phyloP scores from a whole-genome alignment of 2,329 filamentous ascomycete genomes.

The Elsinoe ampelina region DNA sequence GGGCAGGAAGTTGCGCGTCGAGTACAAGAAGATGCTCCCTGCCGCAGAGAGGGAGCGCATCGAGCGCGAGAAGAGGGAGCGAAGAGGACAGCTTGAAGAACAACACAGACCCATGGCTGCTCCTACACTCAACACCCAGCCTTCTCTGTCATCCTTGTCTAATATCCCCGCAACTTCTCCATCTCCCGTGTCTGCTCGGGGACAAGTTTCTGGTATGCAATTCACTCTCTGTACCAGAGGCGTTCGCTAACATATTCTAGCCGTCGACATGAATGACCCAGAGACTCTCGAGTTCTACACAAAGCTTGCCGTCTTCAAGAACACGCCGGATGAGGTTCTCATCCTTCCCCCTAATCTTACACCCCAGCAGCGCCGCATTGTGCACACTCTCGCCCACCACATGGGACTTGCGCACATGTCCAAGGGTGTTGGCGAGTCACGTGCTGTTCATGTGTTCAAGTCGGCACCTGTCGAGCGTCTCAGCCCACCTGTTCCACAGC shows the following conservation, averaged over 20 bases:
- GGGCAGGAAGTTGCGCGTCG: constrained; percentile 85
- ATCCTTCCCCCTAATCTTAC: constrained; percentile 58
- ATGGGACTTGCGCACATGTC: constrained; percentile 88
- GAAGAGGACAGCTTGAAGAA: constrained; percentile 90
- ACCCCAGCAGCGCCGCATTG: constrained; percentile 75
- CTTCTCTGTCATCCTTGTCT: constrained; percentile 72
- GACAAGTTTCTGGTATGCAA: constrained; percentile 37
- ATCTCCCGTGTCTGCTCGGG: constrained; percentile 55
- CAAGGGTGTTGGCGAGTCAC: constrained; percentile 74
- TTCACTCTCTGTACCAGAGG: too few relatives aligned
- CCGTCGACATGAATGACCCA: constrained; percentile 86
- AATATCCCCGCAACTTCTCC: constrained; percentile 53
- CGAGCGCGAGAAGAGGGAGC: constrained; percentile 92
- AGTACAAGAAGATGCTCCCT: constrained; percentile 99
- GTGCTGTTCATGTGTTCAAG: constrained; percentile 85
- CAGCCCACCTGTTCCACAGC: constrained; percentile 54
- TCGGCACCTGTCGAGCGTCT: constrained; percentile 47
- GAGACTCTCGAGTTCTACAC: constrained; percentile 81
- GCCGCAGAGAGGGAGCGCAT: constrained; percentile 90
- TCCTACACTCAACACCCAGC: constrained; percentile 67
- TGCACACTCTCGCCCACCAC: constrained; percentile 90
- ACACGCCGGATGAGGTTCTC: constrained; percentile 78
- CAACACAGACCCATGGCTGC: constrained; percentile 69
- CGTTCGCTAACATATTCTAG: constrained; percentile 31
- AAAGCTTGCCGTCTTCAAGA: constrained; percentile 80